Conservation (phyloP, 768 basidiomycete species). For the Mycena galericulata region DNA sequence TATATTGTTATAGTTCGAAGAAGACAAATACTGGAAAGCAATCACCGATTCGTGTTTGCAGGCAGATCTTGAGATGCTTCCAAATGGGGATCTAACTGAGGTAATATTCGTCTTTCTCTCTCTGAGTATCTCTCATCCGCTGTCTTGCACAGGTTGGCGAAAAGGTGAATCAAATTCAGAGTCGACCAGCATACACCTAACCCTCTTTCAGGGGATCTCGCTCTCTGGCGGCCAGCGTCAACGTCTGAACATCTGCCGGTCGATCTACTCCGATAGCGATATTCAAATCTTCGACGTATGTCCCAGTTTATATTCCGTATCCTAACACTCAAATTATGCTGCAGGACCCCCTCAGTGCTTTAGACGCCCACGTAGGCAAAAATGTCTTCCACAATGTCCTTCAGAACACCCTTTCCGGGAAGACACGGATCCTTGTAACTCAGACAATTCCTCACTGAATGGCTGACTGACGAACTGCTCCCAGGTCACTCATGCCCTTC, state of each 20-base stretch:
- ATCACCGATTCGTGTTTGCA: too few species aligned
- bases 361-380: slow-evolving; percentile 94
- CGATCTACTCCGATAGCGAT: slow-evolving; percentile 88
- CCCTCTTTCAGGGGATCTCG: slow-evolving; percentile 73
- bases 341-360: slow-evolving; percentile 87
- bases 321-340: neutral
- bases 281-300: slow-evolving; percentile 86
- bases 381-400: slow-evolving; percentile 89
- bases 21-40: too few species aligned
- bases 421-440: slow-evolving; percentile 91
- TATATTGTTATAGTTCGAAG: too few species aligned
- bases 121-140: neutral
- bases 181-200: neutral
- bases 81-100: neutral
- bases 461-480: too few species aligned
- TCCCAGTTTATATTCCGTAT: too few species aligned
- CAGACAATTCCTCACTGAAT: slow-evolving; percentile 50
- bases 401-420: slow-evolving; percentile 67
- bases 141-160: slow-evolving; percentile 67
- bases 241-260: slow-evolving; percentile 86
- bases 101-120: neutral
- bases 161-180: slow-evolving; percentile 49
- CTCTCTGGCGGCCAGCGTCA: slow-evolving; percentile 87
- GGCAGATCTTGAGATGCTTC: too few species aligned
- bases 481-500: slow-evolving; percentile 63